Base-by-base conservation (phyloP, 805 yeast genomes). In the Saccharomycopsis javanensis region DNA sequence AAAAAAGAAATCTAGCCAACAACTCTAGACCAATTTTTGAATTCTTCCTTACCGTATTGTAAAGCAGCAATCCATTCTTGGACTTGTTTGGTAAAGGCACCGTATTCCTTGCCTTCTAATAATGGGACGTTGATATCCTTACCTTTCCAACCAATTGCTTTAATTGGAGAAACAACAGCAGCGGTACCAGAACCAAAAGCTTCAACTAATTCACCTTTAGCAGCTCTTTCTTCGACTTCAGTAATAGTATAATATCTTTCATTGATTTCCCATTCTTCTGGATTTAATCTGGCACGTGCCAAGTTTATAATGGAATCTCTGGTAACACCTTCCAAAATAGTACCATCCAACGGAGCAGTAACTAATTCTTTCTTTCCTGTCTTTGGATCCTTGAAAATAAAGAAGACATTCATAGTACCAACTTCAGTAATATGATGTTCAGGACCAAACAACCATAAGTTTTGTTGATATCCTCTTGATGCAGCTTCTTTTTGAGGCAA, bases 121-220 rank as follows among this genome's bases (percentile, higher is more conserved):
- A 88, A 72, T 60, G 98, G 98, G 53, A 92, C 92, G 4, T 73
- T 62, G 64, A 92, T 88, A 60, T 78, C 79, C 67, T 82, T 70
- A 54, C 85, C 95, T 59, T 79, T 76, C 82, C 83, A 92, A 58
- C 90, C 91, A 67, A 92, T 88, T 66, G 79, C 86, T 72, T 86
- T 83, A 68, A 92, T 89, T 64, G 98, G 98, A 37, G 96, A 83
- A 51, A 94, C 98, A 67, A 92, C 83, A 50, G 97, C 98, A 60
- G 99, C 98, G 57, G 99, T 92, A 67, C 99, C 99, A 20, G 97
- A 77, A 65, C 98, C 98, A 67, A 92, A 92, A 20, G 96, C 96
- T 77, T 94, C 99, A 7, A 91, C 80, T 65, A 92, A 78, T 68
- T 87, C 85, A 60, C 96, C 96, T 70, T 83, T 81, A 54, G 72